These are phyloP conservation scores for Colletotrichum eleusines DNA, from an alignment of 2,329 filamentous ascomycete genomes.

Conservation along the genomic window DNA sequence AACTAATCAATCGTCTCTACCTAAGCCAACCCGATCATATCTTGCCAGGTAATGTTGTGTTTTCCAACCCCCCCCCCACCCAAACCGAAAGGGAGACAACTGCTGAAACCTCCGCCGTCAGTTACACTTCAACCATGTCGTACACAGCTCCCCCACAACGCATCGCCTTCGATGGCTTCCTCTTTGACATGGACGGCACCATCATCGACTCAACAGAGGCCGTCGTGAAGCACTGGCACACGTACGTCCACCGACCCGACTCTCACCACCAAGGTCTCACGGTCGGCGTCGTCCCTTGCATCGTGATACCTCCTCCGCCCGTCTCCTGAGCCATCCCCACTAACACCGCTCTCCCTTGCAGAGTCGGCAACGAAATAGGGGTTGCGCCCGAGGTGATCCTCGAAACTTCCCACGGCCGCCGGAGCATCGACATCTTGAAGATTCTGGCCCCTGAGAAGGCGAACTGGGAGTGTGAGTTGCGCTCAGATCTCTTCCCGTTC, in stretches of 20 bases:
- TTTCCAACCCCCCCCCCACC: too few species aligned
- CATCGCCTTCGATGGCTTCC: slow-evolving; percentile 63
- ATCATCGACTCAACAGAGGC: slow-evolving; percentile 86
- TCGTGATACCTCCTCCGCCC: slow-evolving; percentile 9
- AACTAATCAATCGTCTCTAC: background rate
- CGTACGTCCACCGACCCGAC: slow-evolving; percentile 57
- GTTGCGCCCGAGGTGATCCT: slow-evolving; percentile 88
- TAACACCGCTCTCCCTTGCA: slow-evolving; percentile 50
- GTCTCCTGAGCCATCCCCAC: slow-evolving; percentile 20
- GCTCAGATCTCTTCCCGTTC: slow-evolving; percentile 17
- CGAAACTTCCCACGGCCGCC: slow-evolving; percentile 88
- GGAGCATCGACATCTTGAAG: slow-evolving; percentile 87
- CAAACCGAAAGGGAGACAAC: background rate
- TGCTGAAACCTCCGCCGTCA: background rate
- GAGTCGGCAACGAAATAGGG: slow-evolving; percentile 85
- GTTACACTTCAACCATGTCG: slow-evolving; percentile 22
- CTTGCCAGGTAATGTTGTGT: background rate
- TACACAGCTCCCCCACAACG: slow-evolving; percentile 40
- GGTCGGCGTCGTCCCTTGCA: slow-evolving; percentile 26
- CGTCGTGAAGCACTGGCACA: slow-evolving; percentile 82
- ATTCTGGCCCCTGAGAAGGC: slow-evolving; percentile 86
- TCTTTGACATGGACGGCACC: slow-evolving; percentile 86
- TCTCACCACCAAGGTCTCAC: slow-evolving; percentile 8
- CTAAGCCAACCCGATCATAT: background rate
- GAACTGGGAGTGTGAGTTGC: slow-evolving; percentile 88